phyloP scores from a whole-genome alignment of 371 early-diverging fungal genomes.

The Saksenaea vasiformis region DNA sequence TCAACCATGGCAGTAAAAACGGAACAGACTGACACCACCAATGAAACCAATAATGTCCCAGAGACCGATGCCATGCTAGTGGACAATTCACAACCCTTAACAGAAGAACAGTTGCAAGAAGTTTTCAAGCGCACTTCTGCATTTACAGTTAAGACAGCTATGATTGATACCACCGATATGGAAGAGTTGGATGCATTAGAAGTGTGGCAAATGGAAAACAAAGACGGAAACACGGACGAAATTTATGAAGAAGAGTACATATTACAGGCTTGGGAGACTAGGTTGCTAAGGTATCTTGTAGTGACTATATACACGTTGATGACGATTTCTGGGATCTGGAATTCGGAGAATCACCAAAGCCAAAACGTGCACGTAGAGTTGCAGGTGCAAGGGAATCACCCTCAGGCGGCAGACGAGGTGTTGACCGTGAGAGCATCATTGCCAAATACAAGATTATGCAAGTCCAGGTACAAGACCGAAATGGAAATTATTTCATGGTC shows the following conservation, averaged over 20 bases:
- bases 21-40: background rate
- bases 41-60: constrained; percentile 1
- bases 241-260: constrained; percentile 79
- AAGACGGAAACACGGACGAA: constrained; percentile 66
- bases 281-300: constrained; percentile 19
- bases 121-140: constrained; percentile 87
- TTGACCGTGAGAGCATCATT: constrained; percentile 69
- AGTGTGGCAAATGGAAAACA: constrained; percentile 74
- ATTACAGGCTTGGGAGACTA: background rate
- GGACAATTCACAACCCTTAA: constrained; percentile 42
- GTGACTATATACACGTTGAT: constrained; percentile 79
- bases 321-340: constrained; percentile 87
- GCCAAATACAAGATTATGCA: constrained; percentile 84
- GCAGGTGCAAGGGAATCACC: constrained; percentile 15
- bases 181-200: constrained; percentile 77
- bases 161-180: constrained; percentile 56
- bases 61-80: constrained; percentile 11
- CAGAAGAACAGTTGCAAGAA: constrained; percentile 85
- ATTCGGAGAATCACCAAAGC: constrained; percentile 50
- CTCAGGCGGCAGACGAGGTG: constrained; percentile 28
- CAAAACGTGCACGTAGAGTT: constrained; percentile 29
- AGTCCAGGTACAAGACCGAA: constrained; percentile 79
- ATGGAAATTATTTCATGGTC: constrained; percentile 78
- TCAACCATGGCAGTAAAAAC: constrained; percentile 36
- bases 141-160: constrained; percentile 82